Evolutionary conservation across 495 filamentous ascomycete genomes (phyloP).

Genomic region (Lineolata rhizophorae): DNA sequence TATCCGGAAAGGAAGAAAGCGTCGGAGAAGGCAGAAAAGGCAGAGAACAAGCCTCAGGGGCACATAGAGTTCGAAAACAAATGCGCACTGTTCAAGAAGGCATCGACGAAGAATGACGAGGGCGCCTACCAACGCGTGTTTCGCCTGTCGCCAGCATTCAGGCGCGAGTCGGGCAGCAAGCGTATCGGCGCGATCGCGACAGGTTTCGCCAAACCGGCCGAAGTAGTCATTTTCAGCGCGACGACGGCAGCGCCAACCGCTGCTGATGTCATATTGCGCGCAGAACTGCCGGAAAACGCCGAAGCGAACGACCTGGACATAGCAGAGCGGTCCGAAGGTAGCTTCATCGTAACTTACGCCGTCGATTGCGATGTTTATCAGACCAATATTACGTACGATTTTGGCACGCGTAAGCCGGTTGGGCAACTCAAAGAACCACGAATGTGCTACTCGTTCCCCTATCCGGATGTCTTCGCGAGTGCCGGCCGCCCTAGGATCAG

Average conservation of each 20-base stretch:
- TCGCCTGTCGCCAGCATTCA: constrained; percentile 41
- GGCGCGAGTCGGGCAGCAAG: constrained; percentile 19
- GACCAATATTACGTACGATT: constrained; percentile 25
- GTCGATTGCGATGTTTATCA: constrained; percentile 52
- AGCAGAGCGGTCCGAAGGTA: constrained; percentile 29
- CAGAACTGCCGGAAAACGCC: constrained; percentile 34
- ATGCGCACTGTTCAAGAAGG: constrained; percentile 34
- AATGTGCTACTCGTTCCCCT: constrained; percentile 37
- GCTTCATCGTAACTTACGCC: constrained; percentile 58
- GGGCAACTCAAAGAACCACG: constrained; percentile 31
- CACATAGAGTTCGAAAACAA: constrained; percentile 14
- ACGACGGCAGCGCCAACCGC: constrained; percentile 24
- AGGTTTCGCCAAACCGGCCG: constrained; percentile 42
- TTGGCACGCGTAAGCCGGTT: constrained; percentile 21
- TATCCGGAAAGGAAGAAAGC: constrained; percentile 17
- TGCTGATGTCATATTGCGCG: constrained; percentile 35
- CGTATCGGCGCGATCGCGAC: constrained; percentile 56
- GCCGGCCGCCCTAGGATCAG: constrained; percentile 15
- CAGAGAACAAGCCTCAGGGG: constrained; percentile 20
- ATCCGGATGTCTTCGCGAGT: constrained; percentile 20
- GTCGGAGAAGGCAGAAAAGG: constrained; percentile 9
- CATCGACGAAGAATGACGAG: constrained; percentile 17
- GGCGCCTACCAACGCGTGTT: constrained; percentile 48
- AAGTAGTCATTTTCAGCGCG: constrained; percentile 66
- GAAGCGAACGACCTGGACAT: constrained; percentile 76